phyloP scores from a whole-genome alignment of 78 protist genomes.

The Monocercomonoides exilis region DNA sequence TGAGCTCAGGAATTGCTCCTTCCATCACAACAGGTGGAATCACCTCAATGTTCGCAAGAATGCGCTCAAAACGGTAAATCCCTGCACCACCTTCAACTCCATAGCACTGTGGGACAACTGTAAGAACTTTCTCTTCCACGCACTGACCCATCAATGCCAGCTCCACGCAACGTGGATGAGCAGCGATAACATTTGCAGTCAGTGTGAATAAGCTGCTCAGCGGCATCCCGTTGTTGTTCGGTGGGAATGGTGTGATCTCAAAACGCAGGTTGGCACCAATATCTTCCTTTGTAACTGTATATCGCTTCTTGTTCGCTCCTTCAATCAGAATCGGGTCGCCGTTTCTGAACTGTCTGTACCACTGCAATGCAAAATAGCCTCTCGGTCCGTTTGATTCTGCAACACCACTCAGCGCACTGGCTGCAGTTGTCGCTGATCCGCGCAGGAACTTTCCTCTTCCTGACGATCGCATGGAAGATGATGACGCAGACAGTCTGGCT shows the following conservation, averaged over 20 bases:
- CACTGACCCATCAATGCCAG: not conserved
- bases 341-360: too few species aligned
- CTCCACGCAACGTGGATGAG: not conserved
- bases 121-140: not conserved
- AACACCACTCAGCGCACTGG: too few species aligned
- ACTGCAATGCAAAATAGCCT: too few species aligned
- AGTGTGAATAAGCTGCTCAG: not conserved
- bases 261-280: not conserved
- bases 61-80: not conserved
- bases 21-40: not conserved
- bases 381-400: too few species aligned
- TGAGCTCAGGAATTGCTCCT: not conserved
- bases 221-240: too few species aligned
- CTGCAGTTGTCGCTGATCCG: too few species aligned
- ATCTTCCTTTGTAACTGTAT: not conserved
- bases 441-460: too few species aligned
- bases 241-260: not conserved
- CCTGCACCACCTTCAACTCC: not conserved
- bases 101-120: not conserved
- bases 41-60: not conserved
- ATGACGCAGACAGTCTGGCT: too few species aligned
- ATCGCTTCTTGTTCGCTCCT: not conserved
- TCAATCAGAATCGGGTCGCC: too few species aligned
- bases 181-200: not conserved
- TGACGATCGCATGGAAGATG: too few species aligned